These are phyloP conservation scores for Psilocybe subaeruginosa DNA, from an alignment of 768 basidiomycete species.

Conservation along the genomic window DNA sequence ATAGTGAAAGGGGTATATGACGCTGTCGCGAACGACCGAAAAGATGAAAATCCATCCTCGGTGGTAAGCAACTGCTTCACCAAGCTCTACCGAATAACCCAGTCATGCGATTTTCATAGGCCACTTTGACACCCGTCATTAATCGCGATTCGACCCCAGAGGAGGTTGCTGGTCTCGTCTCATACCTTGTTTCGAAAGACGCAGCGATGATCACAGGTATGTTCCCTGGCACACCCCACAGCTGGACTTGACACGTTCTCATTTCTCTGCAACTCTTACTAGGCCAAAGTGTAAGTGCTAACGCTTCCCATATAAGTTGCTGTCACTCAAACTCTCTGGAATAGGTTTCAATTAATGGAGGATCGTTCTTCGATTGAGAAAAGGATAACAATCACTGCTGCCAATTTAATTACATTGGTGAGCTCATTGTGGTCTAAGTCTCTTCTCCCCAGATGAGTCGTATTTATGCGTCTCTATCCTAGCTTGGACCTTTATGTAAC, in stretches of 20 bases:
- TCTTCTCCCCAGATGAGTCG: no score
- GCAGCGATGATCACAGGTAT: slow-evolving; percentile 37
- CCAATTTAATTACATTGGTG: no score
- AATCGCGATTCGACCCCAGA: slow-evolving; percentile 23
- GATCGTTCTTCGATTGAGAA: slow-evolving; percentile 22
- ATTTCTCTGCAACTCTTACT: neutral
- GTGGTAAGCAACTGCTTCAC: neutral
- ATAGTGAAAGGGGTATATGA: slow-evolving; percentile 6
- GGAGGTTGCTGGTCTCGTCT: slow-evolving; percentile 38
- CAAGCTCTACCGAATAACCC: no score
- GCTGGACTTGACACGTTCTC: neutral
- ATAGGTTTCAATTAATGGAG: slow-evolving; percentile 26
- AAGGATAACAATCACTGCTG: no score
- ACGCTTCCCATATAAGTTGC: no score
- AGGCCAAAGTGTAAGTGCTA: slow-evolving; percentile 20
- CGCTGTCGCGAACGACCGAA: neutral
- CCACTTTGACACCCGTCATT: neutral
- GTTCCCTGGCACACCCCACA: neutral
- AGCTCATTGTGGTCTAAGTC: no score
- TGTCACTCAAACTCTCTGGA: neutral
- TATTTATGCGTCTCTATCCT: no score
- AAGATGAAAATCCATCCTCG: neutral
- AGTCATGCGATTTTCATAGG: neutral
- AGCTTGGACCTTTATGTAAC: no score
- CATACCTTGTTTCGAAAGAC: slow-evolving; percentile 38